phyloP scores from a whole-genome alignment of 208 protist genomes.

The Borovskyia barvae region DNA sequence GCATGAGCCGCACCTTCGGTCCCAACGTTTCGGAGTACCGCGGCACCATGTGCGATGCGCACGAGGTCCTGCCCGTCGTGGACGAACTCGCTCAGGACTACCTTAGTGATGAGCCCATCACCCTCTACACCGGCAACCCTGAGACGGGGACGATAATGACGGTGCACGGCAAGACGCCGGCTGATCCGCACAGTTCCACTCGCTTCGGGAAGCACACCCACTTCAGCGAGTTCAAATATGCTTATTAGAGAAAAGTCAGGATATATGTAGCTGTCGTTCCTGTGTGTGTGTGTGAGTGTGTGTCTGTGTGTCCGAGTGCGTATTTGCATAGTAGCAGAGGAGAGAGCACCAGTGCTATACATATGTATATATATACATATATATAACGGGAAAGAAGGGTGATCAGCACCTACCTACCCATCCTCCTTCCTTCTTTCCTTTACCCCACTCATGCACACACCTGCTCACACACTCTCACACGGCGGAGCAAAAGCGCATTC shows the following conservation, averaged over 20 bases:
- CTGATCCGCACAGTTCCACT: constrained; percentile 42
- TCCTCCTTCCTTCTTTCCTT: too few species aligned
- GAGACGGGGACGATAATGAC: constrained; percentile 76
- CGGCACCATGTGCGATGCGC: constrained; percentile 40
- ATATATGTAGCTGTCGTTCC: constrained; percentile 1
- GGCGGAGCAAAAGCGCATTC: too few species aligned
- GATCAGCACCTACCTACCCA: too few species aligned
- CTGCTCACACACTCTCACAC: too few species aligned
- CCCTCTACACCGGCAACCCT: constrained; percentile 85
- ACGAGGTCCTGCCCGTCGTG: constrained; percentile 55
- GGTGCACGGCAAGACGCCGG: constrained; percentile 85
- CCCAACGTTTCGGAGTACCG: constrained; percentile 41
- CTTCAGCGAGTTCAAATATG: constrained; percentile 83
- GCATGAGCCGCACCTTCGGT: constrained; percentile 11
- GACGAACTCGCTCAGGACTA: constrained; percentile 64
- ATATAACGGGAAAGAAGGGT: too few species aligned
- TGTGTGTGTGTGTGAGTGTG: neutral
- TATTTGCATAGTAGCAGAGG: too few species aligned
- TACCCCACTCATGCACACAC: too few species aligned
- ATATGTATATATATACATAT: too few species aligned
- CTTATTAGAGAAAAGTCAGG: constrained; percentile 15
- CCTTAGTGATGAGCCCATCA: constrained; percentile 78
- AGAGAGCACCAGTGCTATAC: too few species aligned
- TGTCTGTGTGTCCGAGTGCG: constrained; percentile 2
- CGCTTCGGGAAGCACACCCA: constrained; percentile 81